Conservation (phyloP, 371 early-diverging fungal genomes). For the Haplosporangium sp. region DNA sequence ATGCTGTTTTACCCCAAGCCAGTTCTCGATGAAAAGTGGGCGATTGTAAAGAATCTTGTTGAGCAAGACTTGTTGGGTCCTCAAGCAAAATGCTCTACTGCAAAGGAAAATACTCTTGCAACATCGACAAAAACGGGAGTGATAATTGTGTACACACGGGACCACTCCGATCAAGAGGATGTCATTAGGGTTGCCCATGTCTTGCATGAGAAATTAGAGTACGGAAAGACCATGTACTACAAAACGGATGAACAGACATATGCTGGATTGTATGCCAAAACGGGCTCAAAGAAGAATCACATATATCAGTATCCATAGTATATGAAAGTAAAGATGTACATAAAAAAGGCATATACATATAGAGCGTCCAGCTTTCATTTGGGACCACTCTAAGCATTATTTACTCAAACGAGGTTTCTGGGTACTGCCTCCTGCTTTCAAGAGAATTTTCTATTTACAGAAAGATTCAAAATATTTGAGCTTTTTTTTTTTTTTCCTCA, state of each 20-base stretch:
- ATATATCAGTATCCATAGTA: constrained; percentile 28
- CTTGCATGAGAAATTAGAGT: constrained; percentile 31
- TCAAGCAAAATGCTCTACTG: constrained; percentile 39
- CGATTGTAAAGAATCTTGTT: constrained; percentile 9
- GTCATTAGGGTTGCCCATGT: constrained; percentile 21
- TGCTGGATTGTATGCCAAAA: constrained; percentile 29
- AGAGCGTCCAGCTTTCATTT: too few species aligned
- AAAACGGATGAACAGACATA: constrained; percentile 37
- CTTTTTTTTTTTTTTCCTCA: too few species aligned
- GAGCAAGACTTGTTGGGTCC: constrained; percentile 28
- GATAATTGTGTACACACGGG: constrained; percentile 37
- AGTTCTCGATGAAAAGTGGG: constrained; percentile 39
- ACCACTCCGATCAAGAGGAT: constrained; percentile 35
- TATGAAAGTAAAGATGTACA: too few species aligned
- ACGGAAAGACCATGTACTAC: constrained; percentile 31
- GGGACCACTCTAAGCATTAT: too few species aligned
- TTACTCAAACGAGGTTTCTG: too few species aligned
- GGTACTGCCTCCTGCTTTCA: too few species aligned
- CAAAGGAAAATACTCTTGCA: constrained; percentile 28
- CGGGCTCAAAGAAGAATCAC: constrained; percentile 25
- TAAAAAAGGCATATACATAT: too few species aligned
- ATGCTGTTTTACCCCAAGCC: constrained; percentile 42
- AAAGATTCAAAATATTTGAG: too few species aligned
- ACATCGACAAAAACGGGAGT: constrained; percentile 35
- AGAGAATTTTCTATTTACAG: too few species aligned